A percentile compares a stretch with the other conserved stretches of the same genome.
Evolutionary conservation across 495 filamentous ascomycete genomes (phyloP).

Genomic region (Aspergillus sclerotiicarbonarius): DNA sequence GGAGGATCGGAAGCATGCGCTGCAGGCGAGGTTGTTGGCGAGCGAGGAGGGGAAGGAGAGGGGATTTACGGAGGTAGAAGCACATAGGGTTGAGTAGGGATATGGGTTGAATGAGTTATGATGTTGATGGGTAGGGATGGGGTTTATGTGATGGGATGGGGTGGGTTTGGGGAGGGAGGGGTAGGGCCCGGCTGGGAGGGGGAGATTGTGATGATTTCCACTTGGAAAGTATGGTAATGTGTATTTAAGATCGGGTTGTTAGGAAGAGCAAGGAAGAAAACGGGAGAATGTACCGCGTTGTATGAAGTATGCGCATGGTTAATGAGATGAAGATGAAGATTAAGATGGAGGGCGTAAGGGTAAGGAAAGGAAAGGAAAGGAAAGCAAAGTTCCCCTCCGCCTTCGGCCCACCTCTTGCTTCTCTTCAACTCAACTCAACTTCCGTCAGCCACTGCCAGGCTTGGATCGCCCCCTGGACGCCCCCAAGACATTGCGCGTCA

Average conservation of each 20-base stretch:
- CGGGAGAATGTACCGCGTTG: no score
- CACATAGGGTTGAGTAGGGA: background rate
- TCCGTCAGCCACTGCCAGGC: slow-evolving; percentile 7
- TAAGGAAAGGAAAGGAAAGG: background rate
- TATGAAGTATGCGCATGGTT: no score
- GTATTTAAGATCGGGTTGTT: background rate
- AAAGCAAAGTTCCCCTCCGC: slow-evolving; percentile 7
- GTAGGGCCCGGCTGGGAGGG: no score
- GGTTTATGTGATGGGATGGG: background rate
- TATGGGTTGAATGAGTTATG: background rate
- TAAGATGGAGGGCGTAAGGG: background rate
- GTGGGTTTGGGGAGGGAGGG: background rate
- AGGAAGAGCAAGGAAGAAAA: no score
- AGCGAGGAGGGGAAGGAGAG: slow-evolving; percentile 25
- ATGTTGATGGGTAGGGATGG: background rate
- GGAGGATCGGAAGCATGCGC: slow-evolving; percentile 35
- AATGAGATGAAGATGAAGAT: no score
- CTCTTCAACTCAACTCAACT: background rate
- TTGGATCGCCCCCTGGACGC: slow-evolving; percentile 15
- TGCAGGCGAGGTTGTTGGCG: slow-evolving; percentile 30
- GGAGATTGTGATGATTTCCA: no score
- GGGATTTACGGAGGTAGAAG: slow-evolving; percentile 29
- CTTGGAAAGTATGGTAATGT: no score
- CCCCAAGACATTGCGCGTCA: slow-evolving; percentile 17
- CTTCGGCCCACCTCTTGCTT: slow-evolving; percentile 17